These are phyloP conservation scores for Kalanchoe fedtschenkoi DNA, from an alignment of 164 flowering plant genomes.

Conservation along the genomic window DNA sequence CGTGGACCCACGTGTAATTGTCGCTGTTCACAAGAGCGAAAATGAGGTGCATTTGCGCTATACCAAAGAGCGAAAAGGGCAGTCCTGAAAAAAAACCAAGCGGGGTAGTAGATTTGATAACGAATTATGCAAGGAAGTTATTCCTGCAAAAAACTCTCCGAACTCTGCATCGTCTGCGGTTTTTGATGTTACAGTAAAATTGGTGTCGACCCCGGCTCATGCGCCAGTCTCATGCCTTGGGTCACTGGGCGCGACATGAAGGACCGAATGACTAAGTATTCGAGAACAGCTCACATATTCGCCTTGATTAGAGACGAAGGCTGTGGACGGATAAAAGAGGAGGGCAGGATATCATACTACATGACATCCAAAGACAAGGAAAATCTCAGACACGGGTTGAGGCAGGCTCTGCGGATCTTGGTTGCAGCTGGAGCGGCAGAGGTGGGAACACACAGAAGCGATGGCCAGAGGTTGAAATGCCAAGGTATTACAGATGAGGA, in stretches of 20 bases:
- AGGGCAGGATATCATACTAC: conserved; percentile 25
- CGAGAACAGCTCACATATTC: conserved; percentile 39
- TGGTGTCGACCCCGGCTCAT: conserved; percentile 48
- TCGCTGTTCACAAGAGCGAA: no score
- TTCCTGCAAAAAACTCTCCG: no score
- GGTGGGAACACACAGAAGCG: conserved; percentile 45
- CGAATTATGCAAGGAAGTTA: no score
- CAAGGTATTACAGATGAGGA: conserved; percentile 21
- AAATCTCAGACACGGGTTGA: conserved; percentile 27
- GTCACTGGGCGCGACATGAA: conserved; percentile 41
- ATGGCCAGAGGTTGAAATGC: conserved; percentile 35
- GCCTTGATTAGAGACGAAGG: conserved; percentile 38
- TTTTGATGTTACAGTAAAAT: no score
- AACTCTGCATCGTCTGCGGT: no score
- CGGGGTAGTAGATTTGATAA: no score
- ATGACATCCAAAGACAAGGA: conserved; percentile 20
- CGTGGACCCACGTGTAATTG: no score
- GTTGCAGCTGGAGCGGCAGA: conserved; percentile 54
- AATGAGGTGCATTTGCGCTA: no score
- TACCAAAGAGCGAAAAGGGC: no score
- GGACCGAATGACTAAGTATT: conserved; percentile 36
- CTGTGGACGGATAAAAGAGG: conserved; percentile 37
- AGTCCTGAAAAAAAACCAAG: no score
- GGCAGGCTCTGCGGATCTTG: conserved; percentile 33
- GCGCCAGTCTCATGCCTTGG: conserved; percentile 38